These are phyloP conservation scores for Vachellia collinsii DNA, from an alignment of 306 rosid species.

Conservation along the genomic window DNA sequence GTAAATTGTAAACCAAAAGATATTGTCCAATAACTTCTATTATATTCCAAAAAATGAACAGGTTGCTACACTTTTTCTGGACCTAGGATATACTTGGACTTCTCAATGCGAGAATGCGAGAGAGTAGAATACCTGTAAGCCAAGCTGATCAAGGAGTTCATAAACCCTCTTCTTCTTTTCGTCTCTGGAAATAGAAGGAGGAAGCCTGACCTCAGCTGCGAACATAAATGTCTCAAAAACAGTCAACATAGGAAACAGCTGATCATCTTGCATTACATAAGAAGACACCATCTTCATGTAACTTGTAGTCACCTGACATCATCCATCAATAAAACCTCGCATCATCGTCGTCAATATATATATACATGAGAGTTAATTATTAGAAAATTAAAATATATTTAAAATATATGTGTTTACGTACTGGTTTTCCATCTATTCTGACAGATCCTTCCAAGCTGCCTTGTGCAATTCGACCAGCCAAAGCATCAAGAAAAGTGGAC, in stretches of 20 bases:
- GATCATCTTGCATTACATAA: slow-evolving; percentile 96
- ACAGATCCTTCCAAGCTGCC: slow-evolving; percentile 90
- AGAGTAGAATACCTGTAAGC: slow-evolving; percentile 65
- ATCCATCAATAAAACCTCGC: background rate
- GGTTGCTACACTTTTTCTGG: too few relatives aligned
- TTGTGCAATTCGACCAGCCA: slow-evolving; percentile 82
- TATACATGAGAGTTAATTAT: background rate
- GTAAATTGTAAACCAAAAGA: too few relatives aligned
- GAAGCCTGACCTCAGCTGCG: slow-evolving; percentile 90
- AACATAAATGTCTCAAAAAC: slow-evolving; percentile 92
- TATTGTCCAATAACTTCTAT: too few relatives aligned
- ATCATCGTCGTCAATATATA: background rate
- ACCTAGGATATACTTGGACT: too few relatives aligned
- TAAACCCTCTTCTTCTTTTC: slow-evolving; percentile 79
- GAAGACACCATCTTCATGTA: slow-evolving; percentile 93
- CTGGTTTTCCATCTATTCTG: slow-evolving; percentile 71
- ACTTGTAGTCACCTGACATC: slow-evolving; percentile 70
- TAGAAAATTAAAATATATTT: background rate
- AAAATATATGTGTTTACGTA: slow-evolving; percentile 3
- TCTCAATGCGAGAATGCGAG: background rate
- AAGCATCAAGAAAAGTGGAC: slow-evolving; percentile 90
- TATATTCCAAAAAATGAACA: too few relatives aligned
- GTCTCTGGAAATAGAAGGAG: slow-evolving; percentile 68
- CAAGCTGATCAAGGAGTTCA: slow-evolving; percentile 76
- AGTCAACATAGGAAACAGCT: slow-evolving; percentile 85